Base-by-base conservation (phyloP, 192 early-diverging fungal genomes). In the Coemansia sp. region DNA sequence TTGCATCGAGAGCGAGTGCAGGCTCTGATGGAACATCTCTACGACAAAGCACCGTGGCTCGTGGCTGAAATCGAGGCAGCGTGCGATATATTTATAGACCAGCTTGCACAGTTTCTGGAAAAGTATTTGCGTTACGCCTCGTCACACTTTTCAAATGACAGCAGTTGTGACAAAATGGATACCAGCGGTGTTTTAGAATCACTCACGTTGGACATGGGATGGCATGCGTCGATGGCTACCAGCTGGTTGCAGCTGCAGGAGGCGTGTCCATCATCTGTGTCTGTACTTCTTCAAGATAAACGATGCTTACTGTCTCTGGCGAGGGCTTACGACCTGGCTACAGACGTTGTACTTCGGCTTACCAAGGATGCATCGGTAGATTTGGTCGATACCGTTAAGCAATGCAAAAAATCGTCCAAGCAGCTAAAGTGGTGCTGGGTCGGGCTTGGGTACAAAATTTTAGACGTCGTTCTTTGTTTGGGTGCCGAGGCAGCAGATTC, bases 341-440 rank as follows among this genome's bases (percentile, higher is more conserved):
- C 77, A 48, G 54, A 63, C 8, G 61, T 71, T 18, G 40, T 64
- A 65, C 28, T 67, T 3, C 54, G 58, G 28, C 48, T 74, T 5
- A 42, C 54, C 29, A 42, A 25, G 11, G 36, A 22, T 6, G 32
- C 31, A 18, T 25, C 51, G 17, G 60, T 45, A 25, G 64, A 42
- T 2, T 18, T 4, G 2, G 42, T 58, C 4, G 58, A 61, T 17
- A 14, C 48, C 8, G 48, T 48, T 7, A 60, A 52, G 0, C 48
- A 29, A 28, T 65, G 66, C 64, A 50, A 52, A n/a, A 58, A 48
- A 17, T 48, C 70, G 32, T 42, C 67, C 66, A 71, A 66, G 45
- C 68, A 66, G 64, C 80, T 59, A 61, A 85, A 73, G 69, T 83
- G 75, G 84, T 71, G 63, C 59, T 83, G 72, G 80, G 67, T 48